These are phyloP conservation scores for Pseudomassariella vexata DNA, from an alignment of 2,329 filamentous ascomycete species.

Conservation along the genomic window DNA sequence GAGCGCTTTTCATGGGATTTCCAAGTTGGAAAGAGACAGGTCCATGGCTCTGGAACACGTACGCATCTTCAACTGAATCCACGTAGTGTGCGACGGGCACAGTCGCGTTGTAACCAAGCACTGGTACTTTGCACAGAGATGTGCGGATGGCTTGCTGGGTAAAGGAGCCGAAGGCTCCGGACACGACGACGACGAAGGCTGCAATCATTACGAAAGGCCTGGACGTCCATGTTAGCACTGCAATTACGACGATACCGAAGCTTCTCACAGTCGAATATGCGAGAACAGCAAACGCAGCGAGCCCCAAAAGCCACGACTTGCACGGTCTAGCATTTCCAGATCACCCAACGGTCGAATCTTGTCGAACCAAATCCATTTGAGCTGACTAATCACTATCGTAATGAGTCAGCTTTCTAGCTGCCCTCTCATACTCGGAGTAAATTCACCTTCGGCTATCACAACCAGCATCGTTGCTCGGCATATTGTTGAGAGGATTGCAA, in stretches of 20 bases:
- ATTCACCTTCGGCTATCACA: constrained; percentile 20
- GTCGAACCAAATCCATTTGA: constrained; percentile 26
- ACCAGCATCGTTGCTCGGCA: constrained; percentile 18
- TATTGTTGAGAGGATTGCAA: constrained; percentile 15
- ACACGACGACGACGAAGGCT: constrained; percentile 19
- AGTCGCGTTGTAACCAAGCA: too few relatives aligned
- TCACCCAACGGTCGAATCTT: constrained; percentile 19
- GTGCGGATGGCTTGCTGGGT: constrained; percentile 25
- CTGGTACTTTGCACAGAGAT: too few relatives aligned
- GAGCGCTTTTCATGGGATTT: constrained; percentile 24
- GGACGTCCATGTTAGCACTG: background rate
- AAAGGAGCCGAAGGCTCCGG: constrained; percentile 22
- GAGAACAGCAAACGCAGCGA: constrained; percentile 19
- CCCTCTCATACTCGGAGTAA: too few relatives aligned
- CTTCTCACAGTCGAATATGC: constrained; percentile 8
- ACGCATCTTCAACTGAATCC: too few relatives aligned
- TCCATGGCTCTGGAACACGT: too few relatives aligned
- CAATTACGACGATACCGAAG: background rate
- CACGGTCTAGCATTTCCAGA: constrained; percentile 23
- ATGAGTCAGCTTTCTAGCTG: too few relatives aligned
- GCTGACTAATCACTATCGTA: constrained; percentile 26
- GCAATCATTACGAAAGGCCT: constrained; percentile 7
- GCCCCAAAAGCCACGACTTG: constrained; percentile 21
- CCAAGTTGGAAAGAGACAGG: too few relatives aligned
- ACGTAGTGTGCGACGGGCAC: constrained; percentile 11